Conservation (phyloP, 108 stramenopile species). For the Seminavis robusta region DNA sequence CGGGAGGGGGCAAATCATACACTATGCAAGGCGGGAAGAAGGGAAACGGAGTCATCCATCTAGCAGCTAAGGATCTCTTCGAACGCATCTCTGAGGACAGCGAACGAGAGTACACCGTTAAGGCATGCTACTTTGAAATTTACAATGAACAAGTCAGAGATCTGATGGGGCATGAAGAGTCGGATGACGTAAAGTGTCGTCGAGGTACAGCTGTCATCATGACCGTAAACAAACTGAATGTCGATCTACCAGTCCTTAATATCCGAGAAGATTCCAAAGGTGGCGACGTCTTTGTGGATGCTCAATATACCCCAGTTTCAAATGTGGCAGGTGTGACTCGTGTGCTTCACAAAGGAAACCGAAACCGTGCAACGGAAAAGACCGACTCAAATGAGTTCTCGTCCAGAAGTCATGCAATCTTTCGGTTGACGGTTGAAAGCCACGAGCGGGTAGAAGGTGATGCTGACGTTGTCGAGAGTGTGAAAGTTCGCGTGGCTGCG, state of each 20-base stretch:
- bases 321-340: constrained; percentile 57
- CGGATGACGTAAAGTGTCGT: not conserved
- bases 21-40: constrained; percentile 81
- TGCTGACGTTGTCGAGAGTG: constrained; percentile 26
- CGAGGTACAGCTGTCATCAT: not conserved
- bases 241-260: constrained; percentile 22
- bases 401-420: constrained; percentile 90
- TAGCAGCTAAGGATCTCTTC: constrained; percentile 61
- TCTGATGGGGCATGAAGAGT: constrained; percentile 59
- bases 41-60: constrained; percentile 67
- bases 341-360: constrained; percentile 58
- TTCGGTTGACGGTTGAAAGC: constrained; percentile 74
- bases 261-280: constrained; percentile 62
- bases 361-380: constrained; percentile 62
- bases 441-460: constrained; percentile 22
- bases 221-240: not conserved
- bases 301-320: constrained; percentile 54
- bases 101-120: constrained; percentile 30
- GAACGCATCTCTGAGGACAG: no score
- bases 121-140: constrained; percentile 90
- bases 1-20: constrained; percentile 67
- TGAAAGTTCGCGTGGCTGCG: constrained; percentile 39
- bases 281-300: constrained; percentile 89
- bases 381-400: constrained; percentile 90
- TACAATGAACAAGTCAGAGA: constrained; percentile 98